Percentiles rank a stretch among this genome's conserved stretches.
phyloP scores from a whole-genome alignment of 257 asterid species.

The Lithospermum erythrorhizon region DNA sequence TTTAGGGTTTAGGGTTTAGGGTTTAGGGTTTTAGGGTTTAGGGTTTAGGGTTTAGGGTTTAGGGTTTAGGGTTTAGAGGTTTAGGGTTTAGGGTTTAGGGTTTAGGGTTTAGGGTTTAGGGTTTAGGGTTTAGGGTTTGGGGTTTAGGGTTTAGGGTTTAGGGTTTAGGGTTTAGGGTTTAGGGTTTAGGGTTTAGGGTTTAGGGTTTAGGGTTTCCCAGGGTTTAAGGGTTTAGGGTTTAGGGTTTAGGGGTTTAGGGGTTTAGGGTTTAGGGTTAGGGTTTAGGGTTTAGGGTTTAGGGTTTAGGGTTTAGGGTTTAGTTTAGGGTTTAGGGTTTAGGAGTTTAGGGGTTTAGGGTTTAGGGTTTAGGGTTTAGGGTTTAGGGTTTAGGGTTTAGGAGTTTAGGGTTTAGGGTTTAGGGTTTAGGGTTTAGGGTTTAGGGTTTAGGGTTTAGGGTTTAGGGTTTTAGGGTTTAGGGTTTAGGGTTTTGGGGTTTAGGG shows the following conservation, averaged over 20 bases:
- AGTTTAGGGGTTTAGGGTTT: background rate
- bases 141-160: background rate
- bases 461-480: constrained; percentile 10
- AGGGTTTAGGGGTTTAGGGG: background rate
- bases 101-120: background rate
- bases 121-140: background rate
- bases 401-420: constrained; percentile 5
- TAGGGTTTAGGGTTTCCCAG: background rate
- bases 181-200: background rate
- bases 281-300: background rate
- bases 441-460: constrained; percentile 2
- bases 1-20: background rate
- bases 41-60: background rate
- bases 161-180: background rate
- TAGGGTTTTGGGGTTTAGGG: constrained; percentile 8
- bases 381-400: constrained; percentile 8
- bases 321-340: background rate
- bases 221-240: constrained; percentile 1
- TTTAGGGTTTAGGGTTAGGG: no score
- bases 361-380: background rate
- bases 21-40: background rate
- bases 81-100: background rate
- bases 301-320: no score
- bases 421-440: constrained; percentile 4
- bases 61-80: background rate